Conservation (phyloP, 805 yeast species). For the Saccharomycopsis oosterbeekiorum region DNA sequence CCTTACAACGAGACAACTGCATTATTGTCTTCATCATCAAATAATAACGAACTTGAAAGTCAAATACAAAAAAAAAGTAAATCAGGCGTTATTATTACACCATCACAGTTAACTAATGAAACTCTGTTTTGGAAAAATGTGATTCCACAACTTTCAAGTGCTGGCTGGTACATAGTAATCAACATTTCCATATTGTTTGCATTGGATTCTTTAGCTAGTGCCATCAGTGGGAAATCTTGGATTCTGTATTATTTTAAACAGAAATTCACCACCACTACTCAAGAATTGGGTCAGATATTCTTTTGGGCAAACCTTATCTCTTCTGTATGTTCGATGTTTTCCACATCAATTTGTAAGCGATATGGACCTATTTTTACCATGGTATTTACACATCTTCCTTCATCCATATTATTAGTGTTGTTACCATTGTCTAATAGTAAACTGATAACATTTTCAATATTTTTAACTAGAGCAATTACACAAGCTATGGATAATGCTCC, state of each 20-base stretch:
- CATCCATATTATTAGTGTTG: neutral
- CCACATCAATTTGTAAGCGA: neutral
- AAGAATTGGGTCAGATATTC: neutral
- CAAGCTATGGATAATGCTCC: conserved; percentile 1
- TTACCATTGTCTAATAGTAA: neutral
- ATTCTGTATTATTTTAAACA: neutral
- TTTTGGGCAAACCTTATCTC: neutral
- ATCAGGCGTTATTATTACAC: neutral
- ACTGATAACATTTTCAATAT: neutral
- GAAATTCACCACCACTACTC: neutral
- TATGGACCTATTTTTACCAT: neutral
- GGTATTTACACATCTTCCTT: neutral
- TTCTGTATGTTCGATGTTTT: neutral
- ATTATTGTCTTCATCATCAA: neutral
- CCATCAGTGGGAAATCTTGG: neutral
- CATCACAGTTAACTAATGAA: neutral
- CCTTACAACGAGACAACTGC: neutral
- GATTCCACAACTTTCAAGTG: neutral
- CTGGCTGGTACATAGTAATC: neutral
- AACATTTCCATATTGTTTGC: neutral
- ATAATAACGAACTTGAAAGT: neutral
- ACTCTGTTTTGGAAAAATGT: neutral
- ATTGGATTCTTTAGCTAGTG: neutral
- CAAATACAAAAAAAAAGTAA: neutral
- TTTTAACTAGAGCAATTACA: neutral